Percentiles rank a stretch among this genome's conserved stretches.
phyloP scores from a whole-genome alignment of 306 rosid genomes.

The Cyamopsis tetragonoloba region DNA sequence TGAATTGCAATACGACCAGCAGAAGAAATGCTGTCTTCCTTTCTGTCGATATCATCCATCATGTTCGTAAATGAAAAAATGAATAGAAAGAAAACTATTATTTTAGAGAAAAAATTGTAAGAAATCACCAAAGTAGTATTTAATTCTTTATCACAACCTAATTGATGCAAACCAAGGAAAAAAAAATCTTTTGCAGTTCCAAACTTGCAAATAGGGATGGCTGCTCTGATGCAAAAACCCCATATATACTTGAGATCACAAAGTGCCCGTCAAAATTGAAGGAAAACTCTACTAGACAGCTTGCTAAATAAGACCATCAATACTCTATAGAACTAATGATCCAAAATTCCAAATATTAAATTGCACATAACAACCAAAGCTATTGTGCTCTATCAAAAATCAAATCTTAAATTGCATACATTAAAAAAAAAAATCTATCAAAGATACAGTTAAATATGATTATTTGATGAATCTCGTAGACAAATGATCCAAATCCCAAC shows the following conservation, averaged over 20 bases:
- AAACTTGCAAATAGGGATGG: not conserved
- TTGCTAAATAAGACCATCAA: not conserved
- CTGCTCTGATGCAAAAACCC: not conserved
- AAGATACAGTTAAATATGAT: not conserved
- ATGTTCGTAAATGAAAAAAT: constrained; percentile 20
- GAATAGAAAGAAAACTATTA: not conserved
- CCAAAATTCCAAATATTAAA: not conserved
- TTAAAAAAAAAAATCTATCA: not conserved
- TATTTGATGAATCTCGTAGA: no score
- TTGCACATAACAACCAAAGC: not conserved
- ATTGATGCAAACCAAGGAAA: constrained; percentile 9
- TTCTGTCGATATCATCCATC: constrained; percentile 34
- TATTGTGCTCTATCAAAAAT: not conserved
- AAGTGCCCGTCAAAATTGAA: not conserved
- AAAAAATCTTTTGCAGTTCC: no score
- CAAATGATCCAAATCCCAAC: not conserved
- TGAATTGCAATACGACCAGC: constrained; percentile 83
- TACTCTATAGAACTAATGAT: not conserved
- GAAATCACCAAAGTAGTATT: not conserved
- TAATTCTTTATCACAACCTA: constrained; percentile 7
- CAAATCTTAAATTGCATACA: not conserved
- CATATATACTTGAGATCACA: not conserved
- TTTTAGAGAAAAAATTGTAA: not conserved
- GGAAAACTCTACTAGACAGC: not conserved
- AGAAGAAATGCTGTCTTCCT: constrained; percentile 38